Percentiles rank a stretch among this genome's conserved stretches.
phyloP scores from a whole-genome alignment of 1,139 yeast genomes.

The Protomyces lactucae-debilis region DNA sequence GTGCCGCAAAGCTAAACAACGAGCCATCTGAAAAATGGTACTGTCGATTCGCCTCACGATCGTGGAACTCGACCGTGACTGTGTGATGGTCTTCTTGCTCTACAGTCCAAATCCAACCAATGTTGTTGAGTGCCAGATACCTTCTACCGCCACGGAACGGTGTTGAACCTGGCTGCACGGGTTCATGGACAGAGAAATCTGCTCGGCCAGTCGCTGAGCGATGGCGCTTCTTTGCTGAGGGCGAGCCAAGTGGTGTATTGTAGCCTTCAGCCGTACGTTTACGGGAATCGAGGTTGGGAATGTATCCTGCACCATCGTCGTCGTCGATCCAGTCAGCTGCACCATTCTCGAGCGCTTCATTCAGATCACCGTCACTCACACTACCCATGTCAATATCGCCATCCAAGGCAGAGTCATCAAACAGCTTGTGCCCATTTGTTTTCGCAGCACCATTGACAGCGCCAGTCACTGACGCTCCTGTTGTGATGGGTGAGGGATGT shows the following conservation, averaged over 20 bases:
- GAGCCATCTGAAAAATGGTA: slow-evolving; percentile 77
- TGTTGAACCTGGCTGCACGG: slow-evolving; percentile 76
- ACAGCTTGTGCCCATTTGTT: slow-evolving; percentile 35
- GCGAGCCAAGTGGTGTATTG: background rate
- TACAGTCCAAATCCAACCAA: slow-evolving; percentile 81
- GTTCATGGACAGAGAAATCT: slow-evolving; percentile 35
- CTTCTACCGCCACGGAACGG: slow-evolving; percentile 72
- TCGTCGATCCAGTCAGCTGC: slow-evolving; percentile 48
- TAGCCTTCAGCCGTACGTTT: slow-evolving; percentile 8
- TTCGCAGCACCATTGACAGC: slow-evolving; percentile 34
- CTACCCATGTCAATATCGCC: background rate
- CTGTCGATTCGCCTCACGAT: slow-evolving; percentile 69
- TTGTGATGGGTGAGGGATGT: slow-evolving; percentile 31
- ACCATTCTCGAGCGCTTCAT: slow-evolving; percentile 30
- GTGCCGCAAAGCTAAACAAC: slow-evolving; percentile 66
- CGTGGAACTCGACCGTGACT: slow-evolving; percentile 81
- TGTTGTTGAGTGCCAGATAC: slow-evolving; percentile 60
- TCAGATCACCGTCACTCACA: slow-evolving; percentile 37
- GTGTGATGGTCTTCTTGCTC: slow-evolving; percentile 58
- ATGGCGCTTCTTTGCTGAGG: slow-evolving; percentile 8
- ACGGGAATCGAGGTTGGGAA: slow-evolving; percentile 32
- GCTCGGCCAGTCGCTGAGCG: slow-evolving; percentile 9
- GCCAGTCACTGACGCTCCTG: slow-evolving; percentile 36
- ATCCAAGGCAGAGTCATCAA: slow-evolving; percentile 29
- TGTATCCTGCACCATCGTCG: slow-evolving; percentile 54